Evolutionary conservation across 495 filamentous ascomycete species (phyloP).

Genomic region (Cudoniella acicularis): DNA sequence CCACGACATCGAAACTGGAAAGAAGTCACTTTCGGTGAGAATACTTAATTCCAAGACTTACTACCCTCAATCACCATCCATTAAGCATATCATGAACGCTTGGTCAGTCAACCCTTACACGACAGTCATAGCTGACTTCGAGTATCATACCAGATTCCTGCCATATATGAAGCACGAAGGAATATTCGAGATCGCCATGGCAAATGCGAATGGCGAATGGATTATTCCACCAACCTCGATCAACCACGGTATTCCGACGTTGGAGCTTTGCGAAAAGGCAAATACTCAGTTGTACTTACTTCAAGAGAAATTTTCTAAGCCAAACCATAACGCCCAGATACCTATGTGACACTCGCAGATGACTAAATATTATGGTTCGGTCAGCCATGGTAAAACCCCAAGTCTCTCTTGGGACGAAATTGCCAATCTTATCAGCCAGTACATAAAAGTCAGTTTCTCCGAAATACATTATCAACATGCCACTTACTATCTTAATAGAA

Average conservation of each 20-base stretch:
- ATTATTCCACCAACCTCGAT: slow-evolving; percentile 6
- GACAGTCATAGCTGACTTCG: slow-evolving; percentile 3
- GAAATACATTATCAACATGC: background rate
- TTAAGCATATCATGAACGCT: background rate
- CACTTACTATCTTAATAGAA: background rate
- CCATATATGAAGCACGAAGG: background rate
- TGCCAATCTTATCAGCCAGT: background rate
- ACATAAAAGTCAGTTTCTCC: background rate
- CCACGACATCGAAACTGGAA: background rate
- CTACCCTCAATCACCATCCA: background rate
- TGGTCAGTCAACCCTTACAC: slow-evolving; percentile 5
- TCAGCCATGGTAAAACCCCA: background rate
- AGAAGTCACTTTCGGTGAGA: background rate
- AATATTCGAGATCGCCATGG: slow-evolving; percentile 4
- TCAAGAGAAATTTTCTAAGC: background rate
- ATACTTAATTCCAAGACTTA: background rate
- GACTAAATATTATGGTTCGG: background rate
- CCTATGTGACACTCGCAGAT: background rate
- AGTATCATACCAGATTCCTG: background rate
- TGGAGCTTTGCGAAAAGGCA: background rate
- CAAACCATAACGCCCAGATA: background rate
- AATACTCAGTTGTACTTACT: background rate
- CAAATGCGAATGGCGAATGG: slow-evolving; percentile 1
- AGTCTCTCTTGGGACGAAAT: slow-evolving; percentile 1
- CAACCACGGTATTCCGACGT: slow-evolving; percentile 2